Conservation (phyloP, 164 flowering plant species). For the Aristolochia californica region DNA sequence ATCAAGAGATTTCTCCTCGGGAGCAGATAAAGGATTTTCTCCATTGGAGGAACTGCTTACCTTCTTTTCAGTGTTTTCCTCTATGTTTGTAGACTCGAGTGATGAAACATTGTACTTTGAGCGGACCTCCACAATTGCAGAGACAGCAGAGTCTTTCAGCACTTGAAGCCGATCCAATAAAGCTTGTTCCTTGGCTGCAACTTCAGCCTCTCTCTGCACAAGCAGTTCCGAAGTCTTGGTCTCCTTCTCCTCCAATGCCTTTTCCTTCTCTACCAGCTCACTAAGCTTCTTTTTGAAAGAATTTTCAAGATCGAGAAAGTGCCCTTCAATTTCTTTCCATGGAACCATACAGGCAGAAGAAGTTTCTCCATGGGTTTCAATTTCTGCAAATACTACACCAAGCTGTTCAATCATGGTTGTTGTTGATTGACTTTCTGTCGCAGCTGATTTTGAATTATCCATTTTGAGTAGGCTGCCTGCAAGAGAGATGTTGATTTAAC, state of each 20-base stretch:
- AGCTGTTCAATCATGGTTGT: conserved; percentile 42
- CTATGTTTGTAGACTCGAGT: conserved; percentile 23
- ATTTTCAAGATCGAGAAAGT: conserved; percentile 34
- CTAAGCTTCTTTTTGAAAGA: conserved; percentile 26
- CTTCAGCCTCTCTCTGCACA: conserved; percentile 41
- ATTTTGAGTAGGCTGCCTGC: conserved; percentile 3
- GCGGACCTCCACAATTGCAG: conserved; percentile 37
- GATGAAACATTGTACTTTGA: conserved; percentile 22
- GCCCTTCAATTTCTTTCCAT: conserved; percentile 48
- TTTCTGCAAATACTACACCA: conserved; percentile 33
- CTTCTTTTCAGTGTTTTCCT: conserved; percentile 29
- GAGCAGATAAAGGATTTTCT: conserved; percentile 25
- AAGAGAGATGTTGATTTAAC: too few species aligned
- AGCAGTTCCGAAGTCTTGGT: conserved; percentile 22
- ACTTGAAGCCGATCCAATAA: conserved; percentile 47
- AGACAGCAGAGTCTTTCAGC: conserved; percentile 54
- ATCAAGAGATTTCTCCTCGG: conserved; percentile 36
- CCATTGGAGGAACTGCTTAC: conserved; percentile 45
- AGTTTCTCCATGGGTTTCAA: conserved; percentile 28
- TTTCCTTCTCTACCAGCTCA: conserved; percentile 47
- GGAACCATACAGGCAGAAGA: conserved; percentile 20
- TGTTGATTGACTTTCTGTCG: conserved; percentile 12
- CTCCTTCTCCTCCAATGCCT: conserved; percentile 35
- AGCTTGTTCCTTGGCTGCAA: conserved; percentile 48
- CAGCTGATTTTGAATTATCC: conserved; percentile 15